Percentiles rank a stretch among this genome's conserved stretches.
phyloP scores from a whole-genome alignment of 2,329 filamentous ascomycete species.

The Graphiopsis chlorocephala region DNA sequence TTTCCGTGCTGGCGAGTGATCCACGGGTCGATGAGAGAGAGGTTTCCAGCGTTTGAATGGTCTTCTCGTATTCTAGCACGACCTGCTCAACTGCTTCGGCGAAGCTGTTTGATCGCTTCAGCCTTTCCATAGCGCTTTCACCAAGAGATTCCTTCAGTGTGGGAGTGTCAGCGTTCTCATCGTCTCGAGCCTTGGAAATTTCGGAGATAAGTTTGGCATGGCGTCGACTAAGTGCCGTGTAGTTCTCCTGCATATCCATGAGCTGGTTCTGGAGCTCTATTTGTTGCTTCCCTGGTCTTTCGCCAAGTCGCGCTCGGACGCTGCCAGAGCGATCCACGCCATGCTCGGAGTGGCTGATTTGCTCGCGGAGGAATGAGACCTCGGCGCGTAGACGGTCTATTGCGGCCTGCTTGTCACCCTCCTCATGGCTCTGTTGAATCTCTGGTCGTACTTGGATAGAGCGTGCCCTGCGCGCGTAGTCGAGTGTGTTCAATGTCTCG shows the following conservation, averaged over 20 bases:
- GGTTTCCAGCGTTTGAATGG: conserved; percentile 88
- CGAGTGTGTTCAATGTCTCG: conserved; percentile 92
- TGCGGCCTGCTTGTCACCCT: conserved; percentile 87
- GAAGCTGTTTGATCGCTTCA: conserved; percentile 94
- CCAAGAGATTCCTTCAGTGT: conserved; percentile 62
- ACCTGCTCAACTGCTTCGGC: conserved; percentile 94
- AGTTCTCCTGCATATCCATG: conserved; percentile 90
- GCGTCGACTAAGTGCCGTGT: conserved; percentile 82
- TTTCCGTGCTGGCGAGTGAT: conserved; percentile 80
- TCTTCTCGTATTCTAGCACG: conserved; percentile 97
- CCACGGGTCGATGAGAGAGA: conserved; percentile 85
- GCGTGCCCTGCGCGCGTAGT: conserved; percentile 92
- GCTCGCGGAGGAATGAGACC: conserved; percentile 87
- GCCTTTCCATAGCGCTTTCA: conserved; percentile 77
- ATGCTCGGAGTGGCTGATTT: conserved; percentile 80
- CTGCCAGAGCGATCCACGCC: conserved; percentile 58
- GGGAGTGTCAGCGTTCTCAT: conserved; percentile 54
- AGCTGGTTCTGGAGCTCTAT: conserved; percentile 90
- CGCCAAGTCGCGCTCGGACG: conserved; percentile 42
- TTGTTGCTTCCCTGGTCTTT: conserved; percentile 65
- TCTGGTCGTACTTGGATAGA: conserved; percentile 97
- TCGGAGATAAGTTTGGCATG: conserved; percentile 96
- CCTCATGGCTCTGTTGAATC: conserved; percentile 85
- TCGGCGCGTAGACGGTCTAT: conserved; percentile 94
- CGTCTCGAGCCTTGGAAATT: conserved; percentile 79